Evolutionary conservation across 345 rosid genomes (phyloP).

Genomic region (Anastatica hierochuntica): DNA sequence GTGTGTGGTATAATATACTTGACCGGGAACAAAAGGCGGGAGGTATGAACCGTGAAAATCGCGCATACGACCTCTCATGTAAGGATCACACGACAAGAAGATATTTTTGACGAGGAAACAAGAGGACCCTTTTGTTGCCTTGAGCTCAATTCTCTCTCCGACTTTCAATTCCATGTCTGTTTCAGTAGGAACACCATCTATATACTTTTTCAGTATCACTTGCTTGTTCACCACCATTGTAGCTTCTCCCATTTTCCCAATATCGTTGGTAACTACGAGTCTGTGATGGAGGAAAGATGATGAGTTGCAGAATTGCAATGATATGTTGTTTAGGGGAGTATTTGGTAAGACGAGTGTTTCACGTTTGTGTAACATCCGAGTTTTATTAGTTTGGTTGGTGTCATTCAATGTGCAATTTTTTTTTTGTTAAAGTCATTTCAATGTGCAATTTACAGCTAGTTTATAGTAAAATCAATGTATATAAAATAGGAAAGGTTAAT

Average conservation of each 20-base stretch:
- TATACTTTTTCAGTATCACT: conserved; percentile 27
- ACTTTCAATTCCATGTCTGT: conserved; percentile 26
- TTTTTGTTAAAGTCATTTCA: too few relatives aligned
- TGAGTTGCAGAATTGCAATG: too few relatives aligned
- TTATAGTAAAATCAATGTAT: too few relatives aligned
- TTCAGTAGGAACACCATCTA: conserved; percentile 28
- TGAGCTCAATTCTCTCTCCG: conserved; percentile 17
- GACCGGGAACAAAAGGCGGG: conserved; percentile 34
- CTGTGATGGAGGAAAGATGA: too few relatives aligned
- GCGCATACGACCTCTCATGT: conserved; percentile 40
- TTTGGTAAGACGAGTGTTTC: too few relatives aligned
- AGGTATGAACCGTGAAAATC: conserved; percentile 20
- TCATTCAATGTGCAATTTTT: too few relatives aligned
- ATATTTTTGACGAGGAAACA: conserved; percentile 36
- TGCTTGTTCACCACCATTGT: conserved; percentile 26
- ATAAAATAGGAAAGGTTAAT: too few relatives aligned
- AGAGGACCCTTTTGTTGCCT: conserved; percentile 25
- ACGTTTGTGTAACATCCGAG: too few relatives aligned
- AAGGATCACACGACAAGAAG: conserved; percentile 48
- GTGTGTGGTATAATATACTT: conserved; percentile 23
- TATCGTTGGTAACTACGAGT: too few relatives aligned
- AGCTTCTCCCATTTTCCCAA: conserved; percentile 13
- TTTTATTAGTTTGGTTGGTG: too few relatives aligned
- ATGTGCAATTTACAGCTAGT: too few relatives aligned
- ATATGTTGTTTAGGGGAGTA: too few relatives aligned